Conservation (phyloP, 305 asterid genomes). For the Fraxinus xanthoxyloides region DNA sequence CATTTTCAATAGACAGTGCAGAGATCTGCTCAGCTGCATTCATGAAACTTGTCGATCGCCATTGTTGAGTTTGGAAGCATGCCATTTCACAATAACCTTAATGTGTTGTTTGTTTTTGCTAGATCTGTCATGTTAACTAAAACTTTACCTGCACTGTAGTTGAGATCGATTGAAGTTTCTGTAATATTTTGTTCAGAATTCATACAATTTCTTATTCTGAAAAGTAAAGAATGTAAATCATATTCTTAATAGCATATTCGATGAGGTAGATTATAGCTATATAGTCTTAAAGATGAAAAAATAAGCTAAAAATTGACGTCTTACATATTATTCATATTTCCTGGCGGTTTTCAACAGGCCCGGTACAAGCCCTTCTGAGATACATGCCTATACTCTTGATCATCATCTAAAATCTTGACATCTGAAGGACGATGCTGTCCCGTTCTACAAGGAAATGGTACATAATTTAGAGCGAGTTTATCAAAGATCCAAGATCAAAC, state of each 20-base stretch:
- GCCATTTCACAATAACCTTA: background rate
- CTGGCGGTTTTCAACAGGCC: constrained; percentile 56
- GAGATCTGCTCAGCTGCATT: background rate
- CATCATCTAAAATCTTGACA: constrained; percentile 60
- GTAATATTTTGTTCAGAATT: background rate
- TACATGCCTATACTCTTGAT: constrained; percentile 72
- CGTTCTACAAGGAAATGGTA: background rate
- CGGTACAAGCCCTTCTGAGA: constrained; percentile 91
- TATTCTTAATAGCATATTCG: background rate
- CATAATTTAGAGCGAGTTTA: constrained; percentile 16
- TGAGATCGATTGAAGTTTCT: background rate
- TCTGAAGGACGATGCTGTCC: background rate
- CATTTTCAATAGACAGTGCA: background rate
- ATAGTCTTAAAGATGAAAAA: background rate
- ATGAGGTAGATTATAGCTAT: background rate
- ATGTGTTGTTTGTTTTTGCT: background rate
- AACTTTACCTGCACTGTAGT: background rate
- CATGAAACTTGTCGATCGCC: background rate
- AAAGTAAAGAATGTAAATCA: background rate
- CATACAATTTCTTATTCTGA: background rate
- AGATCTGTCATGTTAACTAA: background rate
- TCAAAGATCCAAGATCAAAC: background rate
- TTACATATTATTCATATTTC: background rate
- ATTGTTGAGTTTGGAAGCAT: background rate
- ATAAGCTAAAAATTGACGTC: background rate